A percentile compares a stretch with the other conserved stretches of the same genome.
phyloP scores from a whole-genome alignment of 768 basidiomycete genomes.

The Lactarius sp. region DNA sequence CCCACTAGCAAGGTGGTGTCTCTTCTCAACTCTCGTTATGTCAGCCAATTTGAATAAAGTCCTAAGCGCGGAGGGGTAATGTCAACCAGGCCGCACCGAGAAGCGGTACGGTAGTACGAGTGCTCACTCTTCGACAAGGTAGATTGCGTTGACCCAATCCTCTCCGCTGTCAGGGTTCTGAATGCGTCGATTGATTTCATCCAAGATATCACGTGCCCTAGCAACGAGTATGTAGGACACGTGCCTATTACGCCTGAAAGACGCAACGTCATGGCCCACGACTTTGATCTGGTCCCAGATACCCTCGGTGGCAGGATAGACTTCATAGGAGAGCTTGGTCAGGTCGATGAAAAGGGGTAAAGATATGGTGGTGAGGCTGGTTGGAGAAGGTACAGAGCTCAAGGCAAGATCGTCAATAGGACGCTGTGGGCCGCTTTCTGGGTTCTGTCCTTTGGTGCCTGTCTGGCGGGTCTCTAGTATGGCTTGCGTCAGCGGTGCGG shows the following conservation, averaged over 20 bases:
- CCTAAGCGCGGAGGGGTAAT: neutral
- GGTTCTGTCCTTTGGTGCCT: no score
- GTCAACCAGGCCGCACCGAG: neutral
- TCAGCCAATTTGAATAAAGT: slow-evolving; percentile 13
- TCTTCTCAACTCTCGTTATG: slow-evolving; percentile 15
- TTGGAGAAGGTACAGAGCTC: no score
- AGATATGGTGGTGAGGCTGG: neutral
- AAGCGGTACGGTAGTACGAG: no score
- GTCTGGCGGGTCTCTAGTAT: no score
- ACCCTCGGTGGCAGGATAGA: slow-evolving; percentile 22
- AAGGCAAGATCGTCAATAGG: no score
- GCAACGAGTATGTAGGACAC: slow-evolving; percentile 24
- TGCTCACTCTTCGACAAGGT: slow-evolving; percentile 26
- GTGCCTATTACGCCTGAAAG: slow-evolving; percentile 25
- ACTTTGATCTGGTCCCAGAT: slow-evolving; percentile 22
- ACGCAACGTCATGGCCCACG: slow-evolving; percentile 19
- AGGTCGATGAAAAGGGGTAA: neutral
- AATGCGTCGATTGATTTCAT: slow-evolving; percentile 23
- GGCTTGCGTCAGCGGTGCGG: no score
- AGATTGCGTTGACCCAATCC: slow-evolving; percentile 24
- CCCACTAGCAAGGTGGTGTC: slow-evolving; percentile 4
- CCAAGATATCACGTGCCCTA: slow-evolving; percentile 23
- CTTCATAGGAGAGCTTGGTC: neutral
- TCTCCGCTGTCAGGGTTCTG: slow-evolving; percentile 10
- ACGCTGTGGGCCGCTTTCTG: neutral